These are phyloP conservation scores for Lachancea mirantina DNA, from an alignment of 805 yeast species.

Conservation along the genomic window DNA sequence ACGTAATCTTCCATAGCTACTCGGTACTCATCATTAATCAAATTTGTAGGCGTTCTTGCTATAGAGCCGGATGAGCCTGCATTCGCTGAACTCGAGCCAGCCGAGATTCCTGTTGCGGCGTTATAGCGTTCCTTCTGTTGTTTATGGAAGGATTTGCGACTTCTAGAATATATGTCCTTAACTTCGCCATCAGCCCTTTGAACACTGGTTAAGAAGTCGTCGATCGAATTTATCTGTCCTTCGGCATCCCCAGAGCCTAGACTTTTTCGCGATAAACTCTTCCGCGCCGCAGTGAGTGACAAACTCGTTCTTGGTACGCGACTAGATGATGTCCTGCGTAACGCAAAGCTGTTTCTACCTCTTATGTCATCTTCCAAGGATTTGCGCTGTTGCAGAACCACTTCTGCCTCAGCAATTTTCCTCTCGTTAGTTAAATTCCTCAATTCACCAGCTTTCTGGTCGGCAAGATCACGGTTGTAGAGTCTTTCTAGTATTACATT, in stretches of 20 bases:
- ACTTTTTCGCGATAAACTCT: slow-evolving; percentile 23
- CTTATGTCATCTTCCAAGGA: slow-evolving; percentile 34
- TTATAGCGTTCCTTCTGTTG: slow-evolving; percentile 52
- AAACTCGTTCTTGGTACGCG: slow-evolving; percentile 23
- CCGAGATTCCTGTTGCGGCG: slow-evolving; percentile 14
- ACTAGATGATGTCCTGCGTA: slow-evolving; percentile 28
- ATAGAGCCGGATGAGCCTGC: slow-evolving; percentile 4
- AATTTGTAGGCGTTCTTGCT: slow-evolving; percentile 4
- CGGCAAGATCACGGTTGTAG: slow-evolving; percentile 50
- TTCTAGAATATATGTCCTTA: slow-evolving; percentile 43
- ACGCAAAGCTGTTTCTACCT: slow-evolving; percentile 29
- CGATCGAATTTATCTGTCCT: slow-evolving; percentile 38
- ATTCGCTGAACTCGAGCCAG: slow-evolving; percentile 3
- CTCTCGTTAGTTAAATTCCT: slow-evolving; percentile 51
- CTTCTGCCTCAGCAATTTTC: slow-evolving; percentile 70
- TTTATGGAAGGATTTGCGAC: slow-evolving; percentile 52
- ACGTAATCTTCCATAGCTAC: slow-evolving; percentile 31
- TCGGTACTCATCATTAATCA: slow-evolving; percentile 2
- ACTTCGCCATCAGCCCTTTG: slow-evolving; percentile 46
- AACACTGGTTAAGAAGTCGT: slow-evolving; percentile 38
- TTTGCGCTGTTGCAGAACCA: slow-evolving; percentile 51
- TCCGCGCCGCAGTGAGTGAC: slow-evolving; percentile 26
- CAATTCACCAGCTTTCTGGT: slow-evolving; percentile 57
- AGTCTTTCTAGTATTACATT: slow-evolving; percentile 76
- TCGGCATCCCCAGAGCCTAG: slow-evolving; percentile 19